Evolutionary conservation across 257 asterid species (phyloP).

Genomic region (Scutellaria minor): DNA sequence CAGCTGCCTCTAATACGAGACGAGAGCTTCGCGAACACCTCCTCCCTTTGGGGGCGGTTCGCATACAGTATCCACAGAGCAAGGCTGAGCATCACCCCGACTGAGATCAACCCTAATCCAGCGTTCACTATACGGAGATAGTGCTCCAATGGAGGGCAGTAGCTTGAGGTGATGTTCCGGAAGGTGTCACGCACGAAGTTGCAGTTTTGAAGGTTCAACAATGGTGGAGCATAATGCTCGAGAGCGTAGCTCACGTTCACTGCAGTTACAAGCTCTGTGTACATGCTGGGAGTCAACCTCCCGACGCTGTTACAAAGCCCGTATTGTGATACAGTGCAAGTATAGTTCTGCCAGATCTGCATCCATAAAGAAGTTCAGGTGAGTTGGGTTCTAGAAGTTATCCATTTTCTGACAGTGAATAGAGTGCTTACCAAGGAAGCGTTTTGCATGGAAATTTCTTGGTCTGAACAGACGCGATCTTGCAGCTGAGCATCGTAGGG

Average conservation of each 20-base stretch:
- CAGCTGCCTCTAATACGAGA: constrained; percentile 58
- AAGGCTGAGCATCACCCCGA: constrained; percentile 91
- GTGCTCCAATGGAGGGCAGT: constrained; percentile 77
- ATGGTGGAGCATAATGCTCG: constrained; percentile 73
- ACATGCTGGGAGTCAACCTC: constrained; percentile 48
- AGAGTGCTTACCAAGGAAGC: constrained; percentile 60
- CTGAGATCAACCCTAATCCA: constrained; percentile 80
- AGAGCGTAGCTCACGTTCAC: constrained; percentile 86
- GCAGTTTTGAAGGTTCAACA: constrained; percentile 83
- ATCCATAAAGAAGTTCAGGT: neutral
- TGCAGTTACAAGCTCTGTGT: constrained; percentile 50
- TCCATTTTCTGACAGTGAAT: neutral
- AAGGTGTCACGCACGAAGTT: constrained; percentile 90
- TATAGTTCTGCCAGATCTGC: constrained; percentile 54
- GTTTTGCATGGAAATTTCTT: constrained; percentile 70
- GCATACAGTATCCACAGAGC: constrained; percentile 90
- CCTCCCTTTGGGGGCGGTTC: constrained; percentile 99
- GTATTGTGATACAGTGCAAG: constrained; percentile 36
- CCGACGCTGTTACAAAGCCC: constrained; percentile 45
- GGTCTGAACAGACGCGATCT: constrained; percentile 64
- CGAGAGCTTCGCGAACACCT: constrained; percentile 83
- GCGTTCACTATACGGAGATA: constrained; percentile 65
- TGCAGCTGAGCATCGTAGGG: constrained; percentile 81
- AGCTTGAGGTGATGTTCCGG: constrained; percentile 60
- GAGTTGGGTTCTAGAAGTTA: neutral